Base-by-base conservation (phyloP, 1,139 yeast species). In the Geotrichum carabidarum region DNA sequence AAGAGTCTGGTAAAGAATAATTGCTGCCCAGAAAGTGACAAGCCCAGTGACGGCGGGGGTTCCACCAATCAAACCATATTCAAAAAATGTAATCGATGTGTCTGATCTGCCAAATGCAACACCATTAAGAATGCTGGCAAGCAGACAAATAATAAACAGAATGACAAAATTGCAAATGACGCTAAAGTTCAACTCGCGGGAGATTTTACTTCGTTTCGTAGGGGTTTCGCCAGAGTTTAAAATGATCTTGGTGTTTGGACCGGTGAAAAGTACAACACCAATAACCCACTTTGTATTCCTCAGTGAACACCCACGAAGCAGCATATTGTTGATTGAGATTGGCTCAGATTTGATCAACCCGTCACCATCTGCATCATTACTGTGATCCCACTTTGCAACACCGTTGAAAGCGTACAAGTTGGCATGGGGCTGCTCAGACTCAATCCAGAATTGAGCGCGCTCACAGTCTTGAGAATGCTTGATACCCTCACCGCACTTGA, bases 211-310 rank as follows among this genome's bases (percentile, higher is more conserved):
- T 48, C 81, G 78, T 68, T 93, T 93, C 3, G 95, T 83, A 44
- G 99, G 99, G 0, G 98, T 91, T 15, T 81, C 79, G 63, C 99
- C 99, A 1, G 97, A 80, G 70, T 93, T 93, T 64, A 91, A 75
- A 93, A 91, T 89, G 61, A 93, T 90, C 70, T 93, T 93, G 9
- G 96, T 81, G 65, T 93, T 98, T 50, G 78, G 76, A 64, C 99
- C 99, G 8, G 99, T 93, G 70, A 88, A 93, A 11, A 87, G 78
- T 30, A 88, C 97, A 47, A 89, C 73, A 52, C 98, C 97, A 71
- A 91, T 82, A n/a, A 82, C 55, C 57, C 57, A 55, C 17, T 51
- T 46, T 27, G 57, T 54, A 17, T 54, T 54, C 11, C 66, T 57
- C 59, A 90, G 74, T n/a, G 89, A 80, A 62, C 94, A 87, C 27